Base-by-base conservation (phyloP, 2,329 filamentous ascomycete genomes). In the Claviceps fusiformis region DNA sequence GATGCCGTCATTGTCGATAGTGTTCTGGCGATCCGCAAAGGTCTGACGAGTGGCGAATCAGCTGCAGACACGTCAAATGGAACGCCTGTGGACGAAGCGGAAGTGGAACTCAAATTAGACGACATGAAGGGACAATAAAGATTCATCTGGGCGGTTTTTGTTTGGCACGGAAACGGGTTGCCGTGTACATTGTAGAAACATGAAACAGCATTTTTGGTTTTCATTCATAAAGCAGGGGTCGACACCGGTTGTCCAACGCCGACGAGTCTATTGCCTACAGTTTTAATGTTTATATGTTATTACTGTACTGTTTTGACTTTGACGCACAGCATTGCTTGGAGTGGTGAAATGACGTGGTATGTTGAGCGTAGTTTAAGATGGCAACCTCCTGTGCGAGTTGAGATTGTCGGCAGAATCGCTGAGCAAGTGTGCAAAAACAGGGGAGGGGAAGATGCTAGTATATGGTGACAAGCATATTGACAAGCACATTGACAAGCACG, bases 1-100 rank as follows among this genome's bases (percentile, higher is more conserved):
- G 93, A 98, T 67, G 93, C 93, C 1, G 92, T 98, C 54, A 98
- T 98, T 65, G 93, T 97, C 15, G 93, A 98, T 67, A 93, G 83
- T 59, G 92, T 98, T 3, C 79, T 97, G 35, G 89, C 89, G 45
- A 96, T 98, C 62, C 83, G 92, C 50, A 90, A 95, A 70, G 92
- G 89, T 0, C 77, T 98, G 58, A 93, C 88, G 4, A 68, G 58
- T 49, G 61, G 60, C 24, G 65, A 68, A 19, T 54, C 63, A 7
- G 61, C 56, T 51, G 27, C 39, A 15, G 47, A 52, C 13, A 27
- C 24, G 27, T 54, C 37, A 4, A 43, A 8, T 19, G 52, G 33
- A 27, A 52, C 48, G 27, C 35, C 48, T 31, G 44, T 47, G 5
- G 48, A 13, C n/a, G 33, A 49, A 49, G 29, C 44, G 6, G 52